Base-by-base conservation (phyloP, 2,329 filamentous ascomycete genomes). In the Colletotrichum endophyticum region DNA sequence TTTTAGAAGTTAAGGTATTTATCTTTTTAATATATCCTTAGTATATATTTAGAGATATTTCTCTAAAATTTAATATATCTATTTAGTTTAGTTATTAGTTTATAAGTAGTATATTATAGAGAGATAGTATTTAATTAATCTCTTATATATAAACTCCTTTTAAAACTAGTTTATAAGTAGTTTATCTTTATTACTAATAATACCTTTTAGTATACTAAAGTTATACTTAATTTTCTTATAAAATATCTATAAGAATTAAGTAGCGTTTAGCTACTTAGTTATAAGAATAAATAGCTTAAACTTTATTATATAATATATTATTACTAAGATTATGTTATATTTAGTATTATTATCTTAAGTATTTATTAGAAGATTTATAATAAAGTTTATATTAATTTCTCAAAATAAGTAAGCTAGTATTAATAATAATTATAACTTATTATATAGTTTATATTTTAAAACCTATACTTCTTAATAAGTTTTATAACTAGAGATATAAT, bases 331-430 rank as follows among this genome's bases (percentile, higher is more conserved):
- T 56, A 25, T 15, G 7, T 56, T 22, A 25, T 56, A 56, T 25
- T 56, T 13, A 66, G 8, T 8, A 4, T 3, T 66, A 66, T 66
- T 66, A 66, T 66, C 3, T 3, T 39, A 39, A 25, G 2, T 9
- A 7, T 1, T 66, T 66, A 39, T 2, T 66, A 39, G 3, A 12
- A 59, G 5, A 12, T 5, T 4, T 57, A 69, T 69, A 69, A 69
- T 69, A 69, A 69, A 69, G 30, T 59, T 22, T 69, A 69, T 27
- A 39, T 8, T 56, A 32, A 56, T 56, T 16, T 39, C 15, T 16
- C 8, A 16, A 16, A 16, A 56, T 56, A 22, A 1, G 2, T 25
- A 25, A 2, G 1, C 0, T 56, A 25, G 3, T 56, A 56, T 1
- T 3, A 13, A 4, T 56, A 12, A 1, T 12, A 56, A 56, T 1